Conservation (phyloP, 768 basidiomycete genomes). For the Russula lepida region DNA sequence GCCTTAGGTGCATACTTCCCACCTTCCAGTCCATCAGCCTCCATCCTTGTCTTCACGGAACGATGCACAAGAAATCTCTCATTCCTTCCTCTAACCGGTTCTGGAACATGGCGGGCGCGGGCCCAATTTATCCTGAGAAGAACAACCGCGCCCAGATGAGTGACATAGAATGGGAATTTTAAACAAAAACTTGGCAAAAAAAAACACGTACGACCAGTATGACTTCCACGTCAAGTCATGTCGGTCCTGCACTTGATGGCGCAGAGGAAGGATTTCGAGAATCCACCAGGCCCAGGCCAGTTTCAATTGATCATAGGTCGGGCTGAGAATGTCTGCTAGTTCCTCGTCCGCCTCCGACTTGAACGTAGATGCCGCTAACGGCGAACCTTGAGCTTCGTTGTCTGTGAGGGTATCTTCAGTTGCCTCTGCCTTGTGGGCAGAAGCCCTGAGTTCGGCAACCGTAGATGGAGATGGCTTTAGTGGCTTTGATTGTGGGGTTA, state of each 20-base stretch:
- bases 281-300: constrained; percentile 51
- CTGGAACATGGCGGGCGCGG: neutral
- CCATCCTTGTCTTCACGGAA: constrained; percentile 6
- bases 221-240: neutral
- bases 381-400: constrained; percentile 1
- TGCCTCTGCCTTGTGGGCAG: neutral
- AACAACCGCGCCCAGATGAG: neutral
- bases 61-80: constrained; percentile 3
- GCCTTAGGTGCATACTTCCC: constrained; percentile 28
- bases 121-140: constrained; percentile 1
- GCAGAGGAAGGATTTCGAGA: constrained; percentile 40
- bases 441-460: neutral
- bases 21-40: constrained; percentile 21
- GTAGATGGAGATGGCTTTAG: neutral
- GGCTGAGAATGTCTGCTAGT: constrained; percentile 44
- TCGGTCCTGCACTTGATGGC: neutral
- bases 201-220: neutral
- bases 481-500: constrained; percentile 21
- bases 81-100: neutral
- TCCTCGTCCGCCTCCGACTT: constrained; percentile 56
- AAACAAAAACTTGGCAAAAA: too few species aligned
- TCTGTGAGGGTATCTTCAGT: constrained; percentile 20
- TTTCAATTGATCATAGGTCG: constrained; percentile 50
- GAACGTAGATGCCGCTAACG: constrained; percentile 21
- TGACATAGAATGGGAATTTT: neutral